Conservation (phyloP, 495 filamentous ascomycete species). For the Xanthoparmelia taractica region DNA sequence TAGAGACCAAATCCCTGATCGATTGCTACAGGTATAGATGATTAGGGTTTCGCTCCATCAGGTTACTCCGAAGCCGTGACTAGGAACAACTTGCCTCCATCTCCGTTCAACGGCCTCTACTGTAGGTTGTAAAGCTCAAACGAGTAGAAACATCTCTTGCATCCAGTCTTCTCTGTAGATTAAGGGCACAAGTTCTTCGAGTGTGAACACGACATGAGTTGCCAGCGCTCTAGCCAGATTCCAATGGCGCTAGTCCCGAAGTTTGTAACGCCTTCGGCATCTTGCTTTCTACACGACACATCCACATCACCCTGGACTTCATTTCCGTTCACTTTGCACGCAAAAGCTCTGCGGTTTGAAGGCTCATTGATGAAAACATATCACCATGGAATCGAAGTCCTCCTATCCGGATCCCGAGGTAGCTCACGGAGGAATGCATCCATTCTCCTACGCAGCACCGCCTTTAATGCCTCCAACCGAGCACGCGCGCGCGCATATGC, state of each 20-base stretch:
- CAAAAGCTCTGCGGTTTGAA: not conserved
- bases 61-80: conserved; percentile 24
- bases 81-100: conserved; percentile 23
- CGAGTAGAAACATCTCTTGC: not conserved
- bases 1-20: not conserved
- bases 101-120: conserved; percentile 16
- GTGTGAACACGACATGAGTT: not conserved
- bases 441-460: conserved; percentile 14
- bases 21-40: not conserved
- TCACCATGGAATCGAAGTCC: conserved; percentile 11
- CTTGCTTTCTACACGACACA: conserved; percentile 2
- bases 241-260: conserved; percentile 17
- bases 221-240: conserved; percentile 6
- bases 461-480: conserved; percentile 16
- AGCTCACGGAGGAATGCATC: conserved; percentile 13
- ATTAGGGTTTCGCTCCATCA: conserved; percentile 12
- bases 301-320: not conserved
- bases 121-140: not conserved
- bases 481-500: conserved; percentile 13
- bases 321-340: not conserved
- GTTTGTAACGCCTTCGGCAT: not conserved
- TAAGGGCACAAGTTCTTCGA: not conserved
- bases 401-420: conserved; percentile 11
- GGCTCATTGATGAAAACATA: not conserved
- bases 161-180: conserved; percentile 1